Conservation (phyloP, 2,329 filamentous ascomycete species). For the Phialophora expanda region DNA sequence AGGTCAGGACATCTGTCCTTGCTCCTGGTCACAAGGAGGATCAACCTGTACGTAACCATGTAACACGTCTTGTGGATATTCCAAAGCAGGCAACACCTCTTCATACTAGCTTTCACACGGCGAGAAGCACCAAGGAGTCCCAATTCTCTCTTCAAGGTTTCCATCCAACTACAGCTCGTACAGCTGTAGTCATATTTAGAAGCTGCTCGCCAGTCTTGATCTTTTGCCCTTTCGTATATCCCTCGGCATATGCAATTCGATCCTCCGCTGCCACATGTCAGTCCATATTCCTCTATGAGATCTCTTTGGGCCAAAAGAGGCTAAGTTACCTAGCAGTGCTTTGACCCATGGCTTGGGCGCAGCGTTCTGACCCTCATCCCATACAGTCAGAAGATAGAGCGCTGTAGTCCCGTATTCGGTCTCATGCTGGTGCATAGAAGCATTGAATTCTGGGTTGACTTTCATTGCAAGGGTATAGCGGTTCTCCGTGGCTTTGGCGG, state of each 20-base stretch:
- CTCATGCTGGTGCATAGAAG: background rate
- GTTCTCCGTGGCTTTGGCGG: slow-evolving; percentile 5
- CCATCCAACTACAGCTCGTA: slow-evolving; percentile 1
- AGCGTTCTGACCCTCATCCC: background rate
- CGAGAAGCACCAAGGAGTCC: background rate
- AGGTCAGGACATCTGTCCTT: no score
- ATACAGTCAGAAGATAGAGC: slow-evolving; percentile 4
- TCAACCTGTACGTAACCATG: no score
- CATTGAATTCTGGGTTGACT: slow-evolving; percentile 4
- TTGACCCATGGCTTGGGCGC: slow-evolving; percentile 3
- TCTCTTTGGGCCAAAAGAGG: background rate
- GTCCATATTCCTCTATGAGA: background rate
- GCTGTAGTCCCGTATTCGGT: slow-evolving; percentile 4
- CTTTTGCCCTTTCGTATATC: slow-evolving; percentile 6
- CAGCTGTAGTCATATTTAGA: slow-evolving; percentile 3
- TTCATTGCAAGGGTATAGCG: slow-evolving; percentile 1
- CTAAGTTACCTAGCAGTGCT: slow-evolving; percentile 6
- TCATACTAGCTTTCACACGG: background rate
- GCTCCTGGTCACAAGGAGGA: no score
- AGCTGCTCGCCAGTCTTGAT: background rate
- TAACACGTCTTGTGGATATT: background rate
- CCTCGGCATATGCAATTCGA: slow-evolving; percentile 4
- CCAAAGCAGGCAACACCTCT: background rate
- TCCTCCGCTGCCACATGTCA: slow-evolving; percentile 1
- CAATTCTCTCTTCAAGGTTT: slow-evolving; percentile 5